These are phyloP conservation scores for Gastrodia elata DNA, from an alignment of 106 monocot species.

Conservation along the genomic window DNA sequence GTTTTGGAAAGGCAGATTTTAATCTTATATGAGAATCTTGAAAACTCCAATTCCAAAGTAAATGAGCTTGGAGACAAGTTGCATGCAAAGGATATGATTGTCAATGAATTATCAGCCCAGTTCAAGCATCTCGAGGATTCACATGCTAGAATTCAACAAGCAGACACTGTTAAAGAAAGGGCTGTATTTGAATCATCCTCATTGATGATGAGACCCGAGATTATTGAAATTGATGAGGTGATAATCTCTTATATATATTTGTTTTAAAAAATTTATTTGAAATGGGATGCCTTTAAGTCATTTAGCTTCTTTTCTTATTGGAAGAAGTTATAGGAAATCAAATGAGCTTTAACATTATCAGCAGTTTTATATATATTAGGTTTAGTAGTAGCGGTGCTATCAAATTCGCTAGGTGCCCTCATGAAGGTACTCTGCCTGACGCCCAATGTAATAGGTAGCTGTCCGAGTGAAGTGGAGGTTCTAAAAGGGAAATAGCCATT, in stretches of 20 bases:
- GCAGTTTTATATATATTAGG: background rate
- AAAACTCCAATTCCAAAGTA: constrained; percentile 46
- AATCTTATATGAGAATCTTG: constrained; percentile 35
- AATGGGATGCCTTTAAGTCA: background rate
- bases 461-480: background rate
- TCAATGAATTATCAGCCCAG: constrained; percentile 46
- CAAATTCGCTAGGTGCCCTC: background rate
- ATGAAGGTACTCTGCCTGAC: background rate
- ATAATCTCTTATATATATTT: background rate
- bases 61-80: constrained; percentile 65
- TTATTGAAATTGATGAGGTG: constrained; percentile 83
- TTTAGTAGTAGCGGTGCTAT: background rate
- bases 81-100: constrained; percentile 40
- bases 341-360: background rate
- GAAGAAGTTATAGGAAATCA: background rate
- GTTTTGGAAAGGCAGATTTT: constrained; percentile 46
- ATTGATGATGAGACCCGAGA: constrained; percentile 45
- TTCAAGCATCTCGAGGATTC: constrained; percentile 69
- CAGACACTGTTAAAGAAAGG: constrained; percentile 57
- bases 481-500: background rate
- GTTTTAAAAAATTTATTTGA: background rate
- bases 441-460: background rate
- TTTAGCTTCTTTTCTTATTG: background rate
- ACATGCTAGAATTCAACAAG: constrained; percentile 23
- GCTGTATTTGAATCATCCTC: constrained; percentile 54